Conservation (phyloP, 2,329 filamentous ascomycete species). For the Ophiostoma angusticollis region DNA sequence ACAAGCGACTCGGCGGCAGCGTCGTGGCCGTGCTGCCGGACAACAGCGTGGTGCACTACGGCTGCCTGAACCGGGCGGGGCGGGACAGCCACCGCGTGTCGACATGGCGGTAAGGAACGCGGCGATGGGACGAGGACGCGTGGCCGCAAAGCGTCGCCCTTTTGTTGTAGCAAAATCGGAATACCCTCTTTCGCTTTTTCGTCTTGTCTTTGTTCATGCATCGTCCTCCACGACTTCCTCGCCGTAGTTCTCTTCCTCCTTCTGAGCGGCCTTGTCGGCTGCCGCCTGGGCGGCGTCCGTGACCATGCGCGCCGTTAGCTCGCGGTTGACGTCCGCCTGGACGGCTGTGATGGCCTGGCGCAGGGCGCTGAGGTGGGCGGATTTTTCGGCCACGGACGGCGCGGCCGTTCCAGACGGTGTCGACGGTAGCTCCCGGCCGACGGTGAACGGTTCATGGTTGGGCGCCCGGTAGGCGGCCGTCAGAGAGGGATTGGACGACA, state of each 20-base stretch:
- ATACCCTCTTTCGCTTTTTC: neutral
- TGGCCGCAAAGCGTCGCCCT: too few relatives aligned
- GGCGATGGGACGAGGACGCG: too few relatives aligned
- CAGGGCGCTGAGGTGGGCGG: conserved; percentile 45
- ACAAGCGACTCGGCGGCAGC: conserved; percentile 82
- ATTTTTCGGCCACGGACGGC: conserved; percentile 30
- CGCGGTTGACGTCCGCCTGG: conserved; percentile 56
- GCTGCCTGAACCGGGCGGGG: conserved; percentile 49
- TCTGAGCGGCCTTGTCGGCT: conserved; percentile 34
- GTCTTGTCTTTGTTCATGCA: conserved; percentile 21
- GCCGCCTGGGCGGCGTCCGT: conserved; percentile 41
- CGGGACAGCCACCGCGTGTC: conserved; percentile 21
- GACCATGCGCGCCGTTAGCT: conserved; percentile 63
- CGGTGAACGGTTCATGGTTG: conserved; percentile 8
- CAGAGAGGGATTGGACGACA: neutral
- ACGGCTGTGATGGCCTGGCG: conserved; percentile 41
- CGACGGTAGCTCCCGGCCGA: conserved; percentile 11
- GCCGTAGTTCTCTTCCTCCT: conserved; percentile 69
- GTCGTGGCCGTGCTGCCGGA: conserved; percentile 86
- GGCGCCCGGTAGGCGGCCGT: conserved; percentile 9
- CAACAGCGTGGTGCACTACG: conserved; percentile 69
- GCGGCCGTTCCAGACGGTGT: conserved; percentile 16
- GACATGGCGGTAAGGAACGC: conserved; percentile 4
- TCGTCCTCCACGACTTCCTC: conserved; percentile 66
- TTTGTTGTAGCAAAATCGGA: too few relatives aligned